Evolutionary conservation across 768 basidiomycete genomes (phyloP).

Genomic region (Tylopilus felleus): DNA sequence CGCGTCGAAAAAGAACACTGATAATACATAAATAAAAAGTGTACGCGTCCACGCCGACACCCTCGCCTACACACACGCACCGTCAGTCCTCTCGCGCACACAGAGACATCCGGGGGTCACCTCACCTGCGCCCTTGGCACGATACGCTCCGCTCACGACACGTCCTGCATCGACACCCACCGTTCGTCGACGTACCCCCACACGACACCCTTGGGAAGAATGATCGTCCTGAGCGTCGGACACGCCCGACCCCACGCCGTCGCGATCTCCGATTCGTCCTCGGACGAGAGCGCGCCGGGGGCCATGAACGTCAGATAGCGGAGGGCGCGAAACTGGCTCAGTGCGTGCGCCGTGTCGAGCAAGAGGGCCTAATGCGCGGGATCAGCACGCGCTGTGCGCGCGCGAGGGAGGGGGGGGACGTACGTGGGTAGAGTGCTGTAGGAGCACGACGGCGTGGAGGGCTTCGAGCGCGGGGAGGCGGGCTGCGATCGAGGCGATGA

Average conservation of each 20-base stretch:
- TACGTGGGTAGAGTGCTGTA: constrained; percentile 46
- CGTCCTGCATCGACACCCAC: constrained; percentile 25
- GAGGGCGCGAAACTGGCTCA: constrained; percentile 43
- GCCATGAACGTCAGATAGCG: constrained; percentile 62
- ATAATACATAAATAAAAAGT: no score
- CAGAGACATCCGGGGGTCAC: no score
- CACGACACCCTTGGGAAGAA: constrained; percentile 57
- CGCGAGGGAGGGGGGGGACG: constrained; percentile 20
- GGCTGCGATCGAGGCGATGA: constrained; percentile 46
- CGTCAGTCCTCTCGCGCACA: no score
- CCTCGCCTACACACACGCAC: no score
- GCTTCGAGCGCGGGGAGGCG: constrained; percentile 54
- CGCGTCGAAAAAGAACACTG: no score
- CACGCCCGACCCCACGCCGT: constrained; percentile 53
- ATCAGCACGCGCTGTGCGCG: no score
- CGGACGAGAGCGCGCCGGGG: constrained; percentile 24
- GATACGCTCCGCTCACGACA: not conserved
- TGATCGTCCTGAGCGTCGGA: constrained; percentile 60
- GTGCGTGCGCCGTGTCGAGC: constrained; percentile 36
- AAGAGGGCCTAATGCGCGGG: constrained; percentile 38
- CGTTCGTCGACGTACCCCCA: constrained; percentile 45
- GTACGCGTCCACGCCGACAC: no score
- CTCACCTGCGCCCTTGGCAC: not conserved
- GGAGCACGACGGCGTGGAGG: constrained; percentile 56
- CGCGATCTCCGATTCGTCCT: constrained; percentile 52